Evolutionary conservation across 2,329 filamentous ascomycete genomes (phyloP), one percentile per base, ranked within the genome.

Genomic region (Dendrostoma leiphaemia): DNA sequence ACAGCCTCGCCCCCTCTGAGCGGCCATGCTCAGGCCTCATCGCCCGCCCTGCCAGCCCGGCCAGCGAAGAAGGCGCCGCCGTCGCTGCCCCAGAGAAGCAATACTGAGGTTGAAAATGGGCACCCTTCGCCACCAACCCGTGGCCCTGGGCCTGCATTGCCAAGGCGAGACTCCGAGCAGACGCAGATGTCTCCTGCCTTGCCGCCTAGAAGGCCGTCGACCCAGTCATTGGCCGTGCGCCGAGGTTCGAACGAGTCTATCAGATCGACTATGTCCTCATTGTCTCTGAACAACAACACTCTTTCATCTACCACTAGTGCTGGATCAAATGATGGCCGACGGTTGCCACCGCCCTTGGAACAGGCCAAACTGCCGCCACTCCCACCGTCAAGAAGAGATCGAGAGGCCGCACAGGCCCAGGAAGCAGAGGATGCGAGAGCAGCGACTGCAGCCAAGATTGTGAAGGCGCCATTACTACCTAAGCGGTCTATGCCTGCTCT

Each of bases 211-310:
- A 74, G 75, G 24, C 65, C 76, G 2, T 78, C 78, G 2, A 66
- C 71, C 6, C 75, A 80, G 57, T 66, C 68, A 13, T 65, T 78
- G 31, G 65, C 66, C 21, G 68, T 68, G 5, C 74, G 82, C 23
- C 75, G 80, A 52, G 79, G 74, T 46, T 86, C 84, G 17, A 78
- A 78, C 38, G 80, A 82, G 0, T 86, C 83, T 2, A 81, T 82
- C 28, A 62, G 77, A 12, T 85, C 82, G 6, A 74, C 73, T 10
- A 63, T 80, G 15, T 85, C 83, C 4, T 75, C 73, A 1, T 64
- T 80, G 21, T 84, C 82, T 1, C 59, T 81, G 38, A 75, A 72
- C 31, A 75, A 72, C 31, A 70, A 70, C 6, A 69, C 71, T 3
- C 63, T 68, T 26, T 77, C 75, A 8, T 81, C 80, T 2, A 71